Evolutionary conservation across 345 rosid species (phyloP).

Genomic region (Populus simonii): DNA sequence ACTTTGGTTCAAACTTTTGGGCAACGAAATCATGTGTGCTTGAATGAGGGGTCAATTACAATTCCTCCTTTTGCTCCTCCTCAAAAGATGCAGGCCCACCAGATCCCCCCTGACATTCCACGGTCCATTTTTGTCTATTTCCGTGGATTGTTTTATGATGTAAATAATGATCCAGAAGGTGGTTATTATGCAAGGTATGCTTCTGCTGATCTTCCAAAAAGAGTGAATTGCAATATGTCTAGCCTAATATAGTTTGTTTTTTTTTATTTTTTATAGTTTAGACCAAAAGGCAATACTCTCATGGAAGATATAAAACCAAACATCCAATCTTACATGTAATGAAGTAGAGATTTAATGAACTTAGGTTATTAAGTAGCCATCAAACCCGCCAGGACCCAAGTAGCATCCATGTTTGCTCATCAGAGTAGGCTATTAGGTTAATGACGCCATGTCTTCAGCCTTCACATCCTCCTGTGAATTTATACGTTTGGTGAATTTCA

Average conservation of each 20-base stretch:
- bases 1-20: slow-evolving; percentile 96
- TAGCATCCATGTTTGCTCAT: background rate
- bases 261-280: background rate
- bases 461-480: background rate
- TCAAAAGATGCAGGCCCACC: slow-evolving; percentile 85
- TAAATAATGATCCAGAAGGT: slow-evolving; percentile 94
- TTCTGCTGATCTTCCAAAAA: background rate
- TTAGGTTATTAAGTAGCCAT: background rate
- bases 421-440: no score
- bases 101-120: slow-evolving; percentile 66
- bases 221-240: background rate
- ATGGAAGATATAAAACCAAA: background rate
- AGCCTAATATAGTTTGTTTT: background rate
- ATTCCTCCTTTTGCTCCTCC: slow-evolving; percentile 98
- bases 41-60: slow-evolving; percentile 83
- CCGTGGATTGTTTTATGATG: slow-evolving; percentile 89
- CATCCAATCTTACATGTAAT: background rate
- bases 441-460: background rate
- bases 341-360: background rate
- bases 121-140: slow-evolving; percentile 95
- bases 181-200: slow-evolving; percentile 92
- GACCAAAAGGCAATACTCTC: background rate
- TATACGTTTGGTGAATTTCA: background rate
- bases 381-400: background rate
- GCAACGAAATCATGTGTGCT: slow-evolving; percentile 88